These are phyloP conservation scores for Coemansia sp. DNA, from an alignment of 192 early-diverging fungal genomes.

Conservation along the genomic window DNA sequence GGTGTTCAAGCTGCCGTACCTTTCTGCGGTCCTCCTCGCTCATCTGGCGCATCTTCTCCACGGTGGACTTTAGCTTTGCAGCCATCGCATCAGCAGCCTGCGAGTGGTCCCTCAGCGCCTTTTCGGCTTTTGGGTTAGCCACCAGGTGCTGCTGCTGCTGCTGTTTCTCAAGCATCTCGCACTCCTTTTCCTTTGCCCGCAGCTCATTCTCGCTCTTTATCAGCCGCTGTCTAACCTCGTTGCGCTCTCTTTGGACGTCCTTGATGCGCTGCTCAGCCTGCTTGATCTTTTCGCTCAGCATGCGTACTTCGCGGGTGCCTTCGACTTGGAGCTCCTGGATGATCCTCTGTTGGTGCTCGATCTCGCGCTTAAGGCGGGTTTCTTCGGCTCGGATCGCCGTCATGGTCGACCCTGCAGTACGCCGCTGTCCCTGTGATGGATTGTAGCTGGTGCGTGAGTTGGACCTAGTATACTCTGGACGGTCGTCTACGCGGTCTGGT, in stretches of 20 bases:
- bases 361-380: constrained; percentile 23
- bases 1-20: constrained; percentile 22
- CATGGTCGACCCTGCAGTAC: constrained; percentile 7
- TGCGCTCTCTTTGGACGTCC: constrained; percentile 30
- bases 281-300: constrained; percentile 15
- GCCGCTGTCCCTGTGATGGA: constrained; percentile 1
- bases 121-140: constrained; percentile 23
- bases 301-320: constrained; percentile 14
- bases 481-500: background rate
- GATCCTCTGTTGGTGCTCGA: constrained; percentile 22
- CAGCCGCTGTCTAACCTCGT: constrained; percentile 21
- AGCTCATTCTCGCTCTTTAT: constrained; percentile 22
- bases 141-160: constrained; percentile 20
- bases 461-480: background rate
- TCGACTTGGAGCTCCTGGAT: constrained; percentile 17
- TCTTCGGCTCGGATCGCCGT: constrained; percentile 30
- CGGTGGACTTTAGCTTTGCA: constrained; percentile 11
- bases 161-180: constrained; percentile 14
- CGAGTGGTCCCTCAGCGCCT: constrained; percentile 22
- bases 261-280: constrained; percentile 25
- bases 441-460: constrained; percentile 4
- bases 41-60: constrained; percentile 16
- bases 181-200: constrained; percentile 24
- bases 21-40: constrained; percentile 24
- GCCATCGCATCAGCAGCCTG: constrained; percentile 30